Conservation (phyloP, 2,329 filamentous ascomycete species). For the Monilinia laxa region DNA sequence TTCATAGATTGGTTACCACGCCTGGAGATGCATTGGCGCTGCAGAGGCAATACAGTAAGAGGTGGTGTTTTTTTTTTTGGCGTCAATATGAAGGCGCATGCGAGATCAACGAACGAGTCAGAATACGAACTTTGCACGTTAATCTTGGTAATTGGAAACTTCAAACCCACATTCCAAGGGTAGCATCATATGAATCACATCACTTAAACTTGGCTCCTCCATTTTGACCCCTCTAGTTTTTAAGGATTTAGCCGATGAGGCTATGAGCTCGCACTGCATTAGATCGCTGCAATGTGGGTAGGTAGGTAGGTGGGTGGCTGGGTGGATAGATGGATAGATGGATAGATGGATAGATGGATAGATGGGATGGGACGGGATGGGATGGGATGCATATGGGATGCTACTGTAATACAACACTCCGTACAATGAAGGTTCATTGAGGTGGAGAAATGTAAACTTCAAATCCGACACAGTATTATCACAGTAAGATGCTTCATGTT, state of each 20-base stretch:
- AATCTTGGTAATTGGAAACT: constrained; percentile 14
- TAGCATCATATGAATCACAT: not conserved
- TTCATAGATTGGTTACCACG: constrained; percentile 4
- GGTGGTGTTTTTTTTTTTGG: not conserved
- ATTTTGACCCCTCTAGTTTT: constrained; percentile 9
- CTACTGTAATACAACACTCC: no score
- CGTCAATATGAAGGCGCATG: constrained; percentile 8
- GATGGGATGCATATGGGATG: no score
- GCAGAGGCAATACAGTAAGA: not conserved
- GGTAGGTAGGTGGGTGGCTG: not conserved
- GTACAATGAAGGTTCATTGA: no score
- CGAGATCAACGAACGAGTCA: constrained; percentile 17
- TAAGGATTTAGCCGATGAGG: constrained; percentile 14
- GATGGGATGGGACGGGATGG: no score
- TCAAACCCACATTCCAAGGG: not conserved
- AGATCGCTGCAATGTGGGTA: constrained; percentile 4
- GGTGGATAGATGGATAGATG: no score
- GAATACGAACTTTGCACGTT: constrained; percentile 20
- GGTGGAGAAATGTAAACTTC: not conserved
- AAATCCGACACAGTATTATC: not conserved
- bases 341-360: no score
- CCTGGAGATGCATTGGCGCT: constrained; percentile 19
- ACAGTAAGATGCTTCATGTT: not conserved
- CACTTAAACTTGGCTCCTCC: not conserved
- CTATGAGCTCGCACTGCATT: not conserved